Evolutionary conservation across 2,329 filamentous ascomycete genomes (phyloP).

Genomic region (Zymoseptoria passerinii): DNA sequence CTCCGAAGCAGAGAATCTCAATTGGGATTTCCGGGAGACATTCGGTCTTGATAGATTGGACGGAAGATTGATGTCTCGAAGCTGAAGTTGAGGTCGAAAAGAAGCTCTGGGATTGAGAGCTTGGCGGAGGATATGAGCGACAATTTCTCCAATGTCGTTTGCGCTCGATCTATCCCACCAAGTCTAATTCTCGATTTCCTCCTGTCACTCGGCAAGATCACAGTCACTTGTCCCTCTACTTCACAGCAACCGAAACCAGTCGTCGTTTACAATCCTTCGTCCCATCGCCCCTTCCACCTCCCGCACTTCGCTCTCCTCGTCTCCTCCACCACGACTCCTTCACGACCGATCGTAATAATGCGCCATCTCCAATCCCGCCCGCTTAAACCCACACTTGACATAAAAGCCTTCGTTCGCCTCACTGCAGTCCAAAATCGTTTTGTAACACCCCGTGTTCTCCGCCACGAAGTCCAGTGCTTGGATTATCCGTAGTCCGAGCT

Average conservation of each 20-base stretch:
- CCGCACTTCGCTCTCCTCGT: no score
- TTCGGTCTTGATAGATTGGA: no score
- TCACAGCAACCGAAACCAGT: no score
- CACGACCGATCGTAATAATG: slow-evolving; percentile 62
- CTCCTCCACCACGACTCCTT: no score
- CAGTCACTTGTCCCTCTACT: neutral
- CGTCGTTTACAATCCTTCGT: no score
- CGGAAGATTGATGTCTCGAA: neutral
- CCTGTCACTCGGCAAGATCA: no score
- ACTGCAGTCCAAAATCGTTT: slow-evolving; percentile 92
- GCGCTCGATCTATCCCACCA: neutral
- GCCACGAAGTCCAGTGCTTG: slow-evolving; percentile 87
- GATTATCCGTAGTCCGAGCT: slow-evolving; percentile 84
- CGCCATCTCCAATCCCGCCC: slow-evolving; percentile 91
- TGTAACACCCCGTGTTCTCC: slow-evolving; percentile 86
- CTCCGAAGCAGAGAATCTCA: neutral
- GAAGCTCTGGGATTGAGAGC: neutral
- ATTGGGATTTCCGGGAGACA: no score
- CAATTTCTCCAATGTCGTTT: no score
- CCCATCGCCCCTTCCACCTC: no score
- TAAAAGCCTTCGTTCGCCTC: slow-evolving; percentile 97
- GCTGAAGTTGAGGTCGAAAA: neutral
- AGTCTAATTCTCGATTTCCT: neutral
- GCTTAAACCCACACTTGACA: slow-evolving; percentile 90
- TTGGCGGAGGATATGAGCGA: neutral